Conservation (phyloP, 2,329 filamentous ascomycete species). For the Neofusicoccum cordaticola region DNA sequence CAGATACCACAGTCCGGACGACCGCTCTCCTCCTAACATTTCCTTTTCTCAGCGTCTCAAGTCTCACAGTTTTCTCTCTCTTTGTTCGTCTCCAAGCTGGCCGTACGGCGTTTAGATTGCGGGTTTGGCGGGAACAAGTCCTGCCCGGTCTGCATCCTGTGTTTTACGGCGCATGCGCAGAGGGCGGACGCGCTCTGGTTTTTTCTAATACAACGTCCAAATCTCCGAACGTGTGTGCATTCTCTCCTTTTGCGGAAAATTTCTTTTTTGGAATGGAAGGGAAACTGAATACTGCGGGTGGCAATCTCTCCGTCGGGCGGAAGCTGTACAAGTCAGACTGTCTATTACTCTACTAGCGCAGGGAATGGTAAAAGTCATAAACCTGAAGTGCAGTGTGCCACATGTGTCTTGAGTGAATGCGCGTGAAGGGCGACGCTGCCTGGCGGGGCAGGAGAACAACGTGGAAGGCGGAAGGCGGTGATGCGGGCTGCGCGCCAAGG, state of each 20-base stretch:
- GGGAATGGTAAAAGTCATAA: background rate
- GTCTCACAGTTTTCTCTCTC: constrained; percentile 2
- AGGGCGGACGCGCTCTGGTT: background rate
- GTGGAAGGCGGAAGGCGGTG: background rate
- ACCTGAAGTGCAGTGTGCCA: background rate
- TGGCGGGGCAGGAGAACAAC: no score
- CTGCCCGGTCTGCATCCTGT: background rate
- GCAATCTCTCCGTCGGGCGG: background rate
- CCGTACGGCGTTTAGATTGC: constrained; percentile 8
- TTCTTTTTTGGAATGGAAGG: constrained; percentile 7
- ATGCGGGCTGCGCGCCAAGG: background rate
- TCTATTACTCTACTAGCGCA: background rate
- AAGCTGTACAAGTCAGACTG: constrained; percentile 1
- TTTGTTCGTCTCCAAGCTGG: background rate
- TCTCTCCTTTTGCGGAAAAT: constrained; percentile 10
- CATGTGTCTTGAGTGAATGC: background rate
- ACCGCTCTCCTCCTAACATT: background rate
- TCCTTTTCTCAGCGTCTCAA: constrained; percentile 12
- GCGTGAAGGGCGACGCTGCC: background rate
- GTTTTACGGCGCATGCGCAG: background rate
- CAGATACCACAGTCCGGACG: constrained; percentile 17
- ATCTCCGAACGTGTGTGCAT: constrained; percentile 7
- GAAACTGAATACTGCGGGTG: constrained; percentile 3
- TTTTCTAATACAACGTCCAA: constrained; percentile 1
- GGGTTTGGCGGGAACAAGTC: background rate